Evolutionary conservation across 352 stramenopile genomes (phyloP).

Genomic region (Phytopythium cucurbitacearum): DNA sequence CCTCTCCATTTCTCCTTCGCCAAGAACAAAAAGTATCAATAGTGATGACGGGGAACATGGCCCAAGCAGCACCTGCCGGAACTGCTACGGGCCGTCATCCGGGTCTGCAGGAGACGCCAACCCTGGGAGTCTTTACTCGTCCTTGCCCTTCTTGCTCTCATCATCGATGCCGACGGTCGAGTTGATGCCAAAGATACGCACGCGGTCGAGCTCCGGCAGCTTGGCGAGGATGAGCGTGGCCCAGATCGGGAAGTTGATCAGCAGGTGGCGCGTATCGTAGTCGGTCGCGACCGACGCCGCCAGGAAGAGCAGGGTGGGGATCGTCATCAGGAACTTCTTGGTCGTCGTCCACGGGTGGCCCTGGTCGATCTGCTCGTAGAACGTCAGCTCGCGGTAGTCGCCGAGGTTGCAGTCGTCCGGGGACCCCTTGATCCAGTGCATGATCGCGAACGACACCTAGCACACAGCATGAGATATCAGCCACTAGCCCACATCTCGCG

Average conservation of each 20-base stretch:
- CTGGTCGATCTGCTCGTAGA: slow-evolving; percentile 95
- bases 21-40: no score
- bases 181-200: slow-evolving; percentile 96
- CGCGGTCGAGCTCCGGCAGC: slow-evolving; percentile 91
- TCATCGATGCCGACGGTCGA: slow-evolving; percentile 94
- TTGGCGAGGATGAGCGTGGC: slow-evolving; percentile 90
- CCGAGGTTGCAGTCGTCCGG: slow-evolving; percentile 90
- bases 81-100: no score
- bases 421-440: slow-evolving; percentile 95
- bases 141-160: slow-evolving; percentile 44
- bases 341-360: slow-evolving; percentile 88
- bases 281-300: slow-evolving; percentile 82
- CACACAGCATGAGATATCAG: neutral
- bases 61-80: no score
- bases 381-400: slow-evolving; percentile 93
- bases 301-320: slow-evolving; percentile 91
- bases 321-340: slow-evolving; percentile 93
- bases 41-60: no score
- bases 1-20: no score
- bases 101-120: neutral
- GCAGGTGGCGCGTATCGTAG: slow-evolving; percentile 82
- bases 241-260: slow-evolving; percentile 93
- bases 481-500: no score
- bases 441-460: slow-evolving; percentile 90
- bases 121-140: slow-evolving; percentile 15